These are phyloP conservation scores for Ulota crispa DNA, from an alignment of 225 moss, liverwort and hornwort genomes.

Conservation along the genomic window DNA sequence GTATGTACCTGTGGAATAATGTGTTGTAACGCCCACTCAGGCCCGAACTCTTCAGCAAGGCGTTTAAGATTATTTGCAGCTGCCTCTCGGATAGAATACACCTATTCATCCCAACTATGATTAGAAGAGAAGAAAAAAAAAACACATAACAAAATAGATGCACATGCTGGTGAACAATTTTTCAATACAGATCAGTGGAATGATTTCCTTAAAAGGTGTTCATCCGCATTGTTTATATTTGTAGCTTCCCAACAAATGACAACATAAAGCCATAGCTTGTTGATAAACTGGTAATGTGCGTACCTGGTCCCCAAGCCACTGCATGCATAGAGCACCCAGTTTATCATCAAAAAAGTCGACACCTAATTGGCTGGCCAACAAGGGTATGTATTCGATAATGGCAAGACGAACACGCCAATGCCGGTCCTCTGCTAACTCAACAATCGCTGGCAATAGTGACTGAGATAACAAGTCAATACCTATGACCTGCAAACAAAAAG, in stretches of 20 bases:
- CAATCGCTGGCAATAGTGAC: conserved; percentile 95
- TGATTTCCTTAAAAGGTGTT: neutral
- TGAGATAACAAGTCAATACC: conserved; percentile 95
- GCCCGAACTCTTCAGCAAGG: conserved; percentile 90
- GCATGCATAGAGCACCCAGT: conserved; percentile 92
- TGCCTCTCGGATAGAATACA: conserved; percentile 95
- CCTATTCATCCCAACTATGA: conserved; percentile 44
- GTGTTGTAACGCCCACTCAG: conserved; percentile 92
- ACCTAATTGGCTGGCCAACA: conserved; percentile 93
- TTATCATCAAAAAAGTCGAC: conserved; percentile 99
- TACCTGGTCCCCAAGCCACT: conserved; percentile 98
- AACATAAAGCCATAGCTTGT: neutral
- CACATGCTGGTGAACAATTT: neutral
- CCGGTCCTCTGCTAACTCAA: conserved; percentile 94
- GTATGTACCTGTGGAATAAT: conserved; percentile 85
- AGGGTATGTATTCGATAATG: conserved; percentile 95
- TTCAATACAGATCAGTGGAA: neutral
- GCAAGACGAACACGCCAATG: conserved; percentile 98
- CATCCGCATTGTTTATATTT: neutral
- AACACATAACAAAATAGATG: neutral
- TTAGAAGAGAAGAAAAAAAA: neutral
- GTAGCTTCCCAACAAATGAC: neutral
- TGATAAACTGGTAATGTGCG: neutral
- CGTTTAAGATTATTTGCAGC: conserved; percentile 96
- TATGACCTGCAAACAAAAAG: conserved; percentile 67